Evolutionary conservation across 352 stramenopile species (phyloP), one percentile per base, ranked within the genome.

Genomic region (Phytophthora pistaciae): DNA sequence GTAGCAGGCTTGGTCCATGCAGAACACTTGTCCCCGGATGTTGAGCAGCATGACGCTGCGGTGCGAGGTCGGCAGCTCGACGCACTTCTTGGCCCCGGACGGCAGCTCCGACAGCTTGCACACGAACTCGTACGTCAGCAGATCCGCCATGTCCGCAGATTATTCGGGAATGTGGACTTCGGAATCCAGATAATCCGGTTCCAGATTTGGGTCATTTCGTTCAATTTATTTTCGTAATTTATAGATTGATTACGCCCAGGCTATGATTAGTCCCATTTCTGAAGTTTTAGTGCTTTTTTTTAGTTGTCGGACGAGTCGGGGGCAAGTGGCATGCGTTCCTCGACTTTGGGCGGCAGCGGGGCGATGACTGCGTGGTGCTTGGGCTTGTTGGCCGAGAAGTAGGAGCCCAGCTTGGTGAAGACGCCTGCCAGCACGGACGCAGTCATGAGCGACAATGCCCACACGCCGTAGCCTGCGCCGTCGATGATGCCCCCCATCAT

Each of bases 1-100:
- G 70, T 96, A 96, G 66, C 90, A 96, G 11, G 90, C 87, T 64
- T 95, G 87, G 72, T 96, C 90, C 75, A 96, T 93, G 80, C 90
- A 96, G 62, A 85, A 92, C 62, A 96, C 67, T 63, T 90, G 63
- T 44, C 83, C 84, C 20, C 74, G 63, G 36, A 93, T 33, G 50
- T 88, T 83, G 29, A 93, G 56, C 38, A 95, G 66, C 79, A 95
- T 88, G 53, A 95, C 81, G 62, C 85, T 91, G 58, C 88, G 88
- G 44, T 91, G 64, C 1, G 86, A 91, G 18, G 77, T 85, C 60
- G 83, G 88, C 56, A 95, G 68, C 66, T 70, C 65, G 29, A 89
- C 52, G 57, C 88, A 95, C 64, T 77, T 78, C 52, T 88, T 86
- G 14, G 79, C 66, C 18, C 84, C 82, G 0, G 72, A 55, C n/a